Percentiles rank a stretch among this genome's conserved stretches.
phyloP scores from a whole-genome alignment of 768 basidiomycete species.

The Panaeolus papilionaceus region DNA sequence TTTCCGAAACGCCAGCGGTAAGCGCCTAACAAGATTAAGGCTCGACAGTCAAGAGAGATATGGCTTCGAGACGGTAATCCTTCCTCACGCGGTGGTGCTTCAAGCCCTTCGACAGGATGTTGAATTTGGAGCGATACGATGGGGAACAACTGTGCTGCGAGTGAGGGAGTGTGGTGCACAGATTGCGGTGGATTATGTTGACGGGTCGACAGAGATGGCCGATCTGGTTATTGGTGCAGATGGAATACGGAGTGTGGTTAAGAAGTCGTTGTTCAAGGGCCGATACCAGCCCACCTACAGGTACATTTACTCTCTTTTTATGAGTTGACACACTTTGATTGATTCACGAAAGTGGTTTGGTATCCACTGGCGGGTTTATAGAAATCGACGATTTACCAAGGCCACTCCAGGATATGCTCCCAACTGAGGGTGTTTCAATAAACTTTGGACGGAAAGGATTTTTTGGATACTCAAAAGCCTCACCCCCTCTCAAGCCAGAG shows the following conservation, averaged over 20 bases:
- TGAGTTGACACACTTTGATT: neutral
- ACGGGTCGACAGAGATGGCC: conserved; percentile 38
- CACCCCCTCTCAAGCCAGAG: conserved; percentile 22
- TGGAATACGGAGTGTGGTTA: conserved; percentile 43
- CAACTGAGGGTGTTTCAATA: conserved; percentile 39
- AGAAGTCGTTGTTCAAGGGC: conserved; percentile 38
- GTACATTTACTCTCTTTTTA: conserved; percentile 25
- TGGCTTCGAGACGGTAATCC: conserved; percentile 39
- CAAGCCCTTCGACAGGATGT: conserved; percentile 40
- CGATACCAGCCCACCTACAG: conserved; percentile 25
- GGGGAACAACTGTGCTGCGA: conserved; percentile 35
- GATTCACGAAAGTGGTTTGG: conserved; percentile 34
- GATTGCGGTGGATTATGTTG: conserved; percentile 34
- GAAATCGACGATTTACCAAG: conserved; percentile 35
- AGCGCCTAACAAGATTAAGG: conserved; percentile 36
- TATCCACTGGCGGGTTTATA: conserved; percentile 46
- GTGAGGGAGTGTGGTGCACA: conserved; percentile 25
- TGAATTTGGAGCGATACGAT: conserved; percentile 32
- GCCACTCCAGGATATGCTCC: conserved; percentile 33
- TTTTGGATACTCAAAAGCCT: conserved; percentile 41
- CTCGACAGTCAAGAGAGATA: conserved; percentile 37
- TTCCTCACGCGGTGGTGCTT: conserved; percentile 39
- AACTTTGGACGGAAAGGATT: conserved; percentile 45
- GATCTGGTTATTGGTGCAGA: conserved; percentile 49
- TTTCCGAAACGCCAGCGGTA: conserved; percentile 42